Percentiles rank a stretch among this genome's conserved stretches.
phyloP scores from a whole-genome alignment of 768 basidiomycete genomes.

The Macrolepiota fuliginosa region DNA sequence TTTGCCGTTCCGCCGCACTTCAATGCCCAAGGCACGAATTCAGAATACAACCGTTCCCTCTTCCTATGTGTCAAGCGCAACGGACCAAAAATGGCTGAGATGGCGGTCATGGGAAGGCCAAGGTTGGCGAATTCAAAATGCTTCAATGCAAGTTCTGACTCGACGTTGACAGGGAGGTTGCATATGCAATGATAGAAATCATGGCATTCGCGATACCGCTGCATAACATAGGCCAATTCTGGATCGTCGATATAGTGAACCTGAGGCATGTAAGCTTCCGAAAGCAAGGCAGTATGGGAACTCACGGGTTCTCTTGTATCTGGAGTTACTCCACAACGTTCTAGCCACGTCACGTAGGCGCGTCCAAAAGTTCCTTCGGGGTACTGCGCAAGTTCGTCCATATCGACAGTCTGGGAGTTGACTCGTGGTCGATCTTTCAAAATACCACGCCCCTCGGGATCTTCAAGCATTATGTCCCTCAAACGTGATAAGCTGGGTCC shows the following conservation, averaged over 20 bases:
- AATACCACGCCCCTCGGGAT: conserved; percentile 80
- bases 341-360: conserved; percentile 88
- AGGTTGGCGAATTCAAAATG: conserved; percentile 93
- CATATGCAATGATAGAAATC: conserved; percentile 95
- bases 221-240: conserved; percentile 96
- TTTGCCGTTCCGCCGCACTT: conserved; percentile 72
- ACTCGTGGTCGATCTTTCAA: conserved; percentile 83
- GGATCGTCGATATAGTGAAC: conserved; percentile 94
- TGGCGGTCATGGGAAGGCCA: conserved; percentile 80
- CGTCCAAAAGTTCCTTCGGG: conserved; percentile 83
- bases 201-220: conserved; percentile 96
- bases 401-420: conserved; percentile 71
- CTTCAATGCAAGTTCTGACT: conserved; percentile 92
- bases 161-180: conserved; percentile 84
- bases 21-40: conserved; percentile 93
- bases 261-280: conserved; percentile 36
- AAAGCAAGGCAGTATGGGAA: conserved; percentile 1
- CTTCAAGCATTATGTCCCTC: conserved; percentile 73
- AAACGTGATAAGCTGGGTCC: conserved; percentile 73
- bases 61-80: conserved; percentile 62
- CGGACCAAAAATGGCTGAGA: conserved; percentile 80
- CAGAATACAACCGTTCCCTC: conserved; percentile 58
- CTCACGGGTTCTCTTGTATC: conserved; percentile 89
- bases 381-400: conserved; percentile 60
- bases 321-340: conserved; percentile 84